Conservation (phyloP, 495 filamentous ascomycete species). For the Annulohypoxylon maeteangense region DNA sequence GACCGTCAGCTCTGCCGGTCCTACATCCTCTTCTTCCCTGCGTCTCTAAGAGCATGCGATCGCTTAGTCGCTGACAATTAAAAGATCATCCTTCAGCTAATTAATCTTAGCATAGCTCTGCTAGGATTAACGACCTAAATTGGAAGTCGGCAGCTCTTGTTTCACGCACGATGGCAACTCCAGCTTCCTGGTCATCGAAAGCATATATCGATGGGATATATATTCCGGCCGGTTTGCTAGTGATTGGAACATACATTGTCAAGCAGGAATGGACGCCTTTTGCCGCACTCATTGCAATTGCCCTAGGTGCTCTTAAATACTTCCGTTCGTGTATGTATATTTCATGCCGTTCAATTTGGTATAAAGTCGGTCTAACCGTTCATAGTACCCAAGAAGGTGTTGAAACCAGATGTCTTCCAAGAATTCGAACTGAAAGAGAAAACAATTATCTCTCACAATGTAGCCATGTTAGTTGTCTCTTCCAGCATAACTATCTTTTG, state of each 20-base stretch:
- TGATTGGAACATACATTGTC: slow-evolving; percentile 78
- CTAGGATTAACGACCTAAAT: slow-evolving; percentile 20
- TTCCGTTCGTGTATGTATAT: slow-evolving; percentile 64
- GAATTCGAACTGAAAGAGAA: slow-evolving; percentile 90
- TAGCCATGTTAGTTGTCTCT: slow-evolving; percentile 73
- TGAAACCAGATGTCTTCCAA: slow-evolving; percentile 89
- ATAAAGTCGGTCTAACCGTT: slow-evolving; percentile 28
- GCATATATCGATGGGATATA: slow-evolving; percentile 77
- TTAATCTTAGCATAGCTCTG: slow-evolving; percentile 6
- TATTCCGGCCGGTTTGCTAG: slow-evolving; percentile 83
- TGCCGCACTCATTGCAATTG: slow-evolving; percentile 71
- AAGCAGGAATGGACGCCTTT: slow-evolving; percentile 82
- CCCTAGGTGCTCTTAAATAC: slow-evolving; percentile 72
- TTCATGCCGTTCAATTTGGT: slow-evolving; percentile 41
- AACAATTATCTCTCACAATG: slow-evolving; percentile 94
- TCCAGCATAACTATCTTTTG: background rate
- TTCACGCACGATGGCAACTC: slow-evolving; percentile 34
- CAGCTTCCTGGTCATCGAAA: slow-evolving; percentile 44
- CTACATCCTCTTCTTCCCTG: background rate
- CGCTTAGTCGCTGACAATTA: slow-evolving; percentile 16
- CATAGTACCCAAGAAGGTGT: slow-evolving; percentile 77
- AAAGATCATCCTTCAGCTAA: slow-evolving; percentile 10
- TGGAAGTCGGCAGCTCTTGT: background rate
- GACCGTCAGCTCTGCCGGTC: slow-evolving; percentile 1
- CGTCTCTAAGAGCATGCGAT: slow-evolving; percentile 23